These are phyloP conservation scores for Bothriochloa decipiens DNA, from an alignment of 176 grass and related monocot species.

Conservation along the genomic window DNA sequence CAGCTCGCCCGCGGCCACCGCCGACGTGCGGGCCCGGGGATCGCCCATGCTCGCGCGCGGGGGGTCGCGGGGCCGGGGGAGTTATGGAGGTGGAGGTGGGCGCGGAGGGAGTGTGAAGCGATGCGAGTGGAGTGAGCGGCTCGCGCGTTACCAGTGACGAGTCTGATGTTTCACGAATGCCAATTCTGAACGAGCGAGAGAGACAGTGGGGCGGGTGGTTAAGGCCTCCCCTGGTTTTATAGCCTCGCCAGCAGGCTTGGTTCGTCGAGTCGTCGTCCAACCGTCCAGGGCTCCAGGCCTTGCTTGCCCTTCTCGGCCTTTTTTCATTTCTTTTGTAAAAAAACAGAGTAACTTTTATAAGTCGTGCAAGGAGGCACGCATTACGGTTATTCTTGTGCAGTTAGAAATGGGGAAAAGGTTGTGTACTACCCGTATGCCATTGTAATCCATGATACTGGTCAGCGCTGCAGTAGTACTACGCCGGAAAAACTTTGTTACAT, in stretches of 20 bases:
- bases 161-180: background rate
- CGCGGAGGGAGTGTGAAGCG: background rate
- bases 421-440: too few relatives aligned
- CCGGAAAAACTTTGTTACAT: too few relatives aligned
- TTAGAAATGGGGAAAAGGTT: too few relatives aligned
- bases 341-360: too few relatives aligned
- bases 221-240: background rate
- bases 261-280: too few relatives aligned
- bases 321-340: too few relatives aligned
- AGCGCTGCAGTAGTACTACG: background rate
- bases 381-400: too few relatives aligned
- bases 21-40: constrained; percentile 34
- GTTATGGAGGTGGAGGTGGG: background rate
- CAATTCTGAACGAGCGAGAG: background rate
- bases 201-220: background rate
- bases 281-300: too few relatives aligned
- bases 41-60: constrained; percentile 44
- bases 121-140: constrained; percentile 3
- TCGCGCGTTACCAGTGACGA: constrained; percentile 9
- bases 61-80: background rate
- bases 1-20: constrained; percentile 37
- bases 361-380: too few relatives aligned
- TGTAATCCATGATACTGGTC: background rate
- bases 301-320: too few relatives aligned
- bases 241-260: background rate